Conservation (phyloP, 176 grass and related monocot genomes). For the Sorghum bicolor region DNA sequence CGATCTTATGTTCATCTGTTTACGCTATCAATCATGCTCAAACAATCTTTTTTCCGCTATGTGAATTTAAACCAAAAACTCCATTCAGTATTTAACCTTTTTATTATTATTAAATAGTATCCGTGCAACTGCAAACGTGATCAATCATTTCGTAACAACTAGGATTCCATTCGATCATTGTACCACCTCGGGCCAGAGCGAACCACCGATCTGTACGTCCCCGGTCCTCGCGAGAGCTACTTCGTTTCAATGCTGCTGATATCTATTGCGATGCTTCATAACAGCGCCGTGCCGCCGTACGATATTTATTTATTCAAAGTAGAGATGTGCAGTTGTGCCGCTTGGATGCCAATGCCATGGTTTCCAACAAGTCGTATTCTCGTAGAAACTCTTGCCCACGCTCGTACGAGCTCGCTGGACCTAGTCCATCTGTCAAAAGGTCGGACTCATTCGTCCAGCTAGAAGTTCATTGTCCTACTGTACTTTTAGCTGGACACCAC, state of each 20-base stretch:
- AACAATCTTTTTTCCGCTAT: not conserved
- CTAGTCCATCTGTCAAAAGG: not conserved
- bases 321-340: not conserved
- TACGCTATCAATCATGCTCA: not conserved
- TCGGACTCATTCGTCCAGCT: not conserved
- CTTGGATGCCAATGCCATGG: not conserved
- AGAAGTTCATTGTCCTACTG: not conserved
- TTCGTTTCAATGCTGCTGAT: not conserved
- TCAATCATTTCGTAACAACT: constrained; percentile 5
- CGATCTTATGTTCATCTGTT: not conserved
- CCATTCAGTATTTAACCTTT: not conserved
- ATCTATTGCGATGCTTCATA: not conserved
- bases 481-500: constrained; percentile 13
- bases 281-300: not conserved
- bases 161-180: not conserved
- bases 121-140: not conserved
- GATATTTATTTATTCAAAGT: not conserved
- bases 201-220: not conserved
- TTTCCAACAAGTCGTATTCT: not conserved
- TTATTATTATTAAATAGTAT: not conserved
- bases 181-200: not conserved
- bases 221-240: not conserved
- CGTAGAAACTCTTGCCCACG: not conserved
- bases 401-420: not conserved
- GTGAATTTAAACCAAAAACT: not conserved